Evolutionary conservation across 1,284 basidiomycete genomes (phyloP).

Genomic region (Psilocybe mexicana): DNA sequence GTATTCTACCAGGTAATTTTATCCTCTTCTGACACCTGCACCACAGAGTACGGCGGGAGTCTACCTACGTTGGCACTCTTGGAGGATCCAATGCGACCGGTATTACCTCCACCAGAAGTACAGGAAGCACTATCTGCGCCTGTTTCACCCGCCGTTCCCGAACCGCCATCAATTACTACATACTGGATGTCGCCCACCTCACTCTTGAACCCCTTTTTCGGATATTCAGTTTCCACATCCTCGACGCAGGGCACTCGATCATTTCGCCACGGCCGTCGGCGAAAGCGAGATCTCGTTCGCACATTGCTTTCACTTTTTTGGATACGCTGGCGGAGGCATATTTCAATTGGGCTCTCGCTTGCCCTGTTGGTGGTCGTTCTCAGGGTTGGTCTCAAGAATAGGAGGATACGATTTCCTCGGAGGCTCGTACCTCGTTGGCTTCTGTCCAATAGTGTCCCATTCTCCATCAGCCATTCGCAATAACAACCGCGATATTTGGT

Average conservation of each 20-base stretch:
- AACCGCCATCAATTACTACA: conserved; percentile 25
- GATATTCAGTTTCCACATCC: conserved; percentile 59
- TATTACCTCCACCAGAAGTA: conserved; percentile 17
- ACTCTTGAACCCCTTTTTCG: conserved; percentile 76
- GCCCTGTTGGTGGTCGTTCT: conserved; percentile 8
- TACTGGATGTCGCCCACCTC: conserved; percentile 53
- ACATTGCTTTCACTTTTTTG: conserved; percentile 69
- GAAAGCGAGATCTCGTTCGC: conserved; percentile 69
- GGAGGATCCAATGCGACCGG: conserved; percentile 45
- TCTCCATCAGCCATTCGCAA: background rate
- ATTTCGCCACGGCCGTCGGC: conserved; percentile 59
- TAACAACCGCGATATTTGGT: background rate
- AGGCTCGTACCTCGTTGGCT: conserved; percentile 9
- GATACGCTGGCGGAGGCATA: conserved; percentile 55
- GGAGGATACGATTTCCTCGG: conserved; percentile 13
- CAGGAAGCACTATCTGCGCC: conserved; percentile 17
- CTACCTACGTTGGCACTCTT: conserved; percentile 48
- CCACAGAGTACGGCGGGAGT: conserved; percentile 61
- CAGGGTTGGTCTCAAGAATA: conserved; percentile 9
- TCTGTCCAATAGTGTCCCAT: conserved; percentile 10
- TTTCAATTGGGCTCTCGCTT: conserved; percentile 35
- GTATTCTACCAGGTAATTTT: background rate
- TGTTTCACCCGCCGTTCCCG: conserved; percentile 17
- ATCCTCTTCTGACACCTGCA: conserved; percentile 11
- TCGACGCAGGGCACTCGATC: conserved; percentile 39